Evolutionary conservation across 768 basidiomycete genomes (phyloP), one percentile per base, ranked within the genome.

Genomic region (Pleurotus tuoliensis): DNA sequence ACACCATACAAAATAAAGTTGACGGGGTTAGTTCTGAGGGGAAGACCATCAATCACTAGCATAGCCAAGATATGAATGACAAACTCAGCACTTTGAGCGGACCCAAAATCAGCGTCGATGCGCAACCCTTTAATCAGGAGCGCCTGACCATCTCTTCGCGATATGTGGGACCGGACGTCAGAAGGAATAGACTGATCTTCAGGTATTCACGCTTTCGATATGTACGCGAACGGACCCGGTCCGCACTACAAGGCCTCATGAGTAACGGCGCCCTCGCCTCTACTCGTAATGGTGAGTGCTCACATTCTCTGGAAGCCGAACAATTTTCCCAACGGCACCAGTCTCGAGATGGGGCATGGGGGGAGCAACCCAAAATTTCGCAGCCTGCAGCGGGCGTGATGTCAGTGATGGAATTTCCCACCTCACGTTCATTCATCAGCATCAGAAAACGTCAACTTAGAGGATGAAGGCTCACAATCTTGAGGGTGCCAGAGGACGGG

Each of bases 241-340:
- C 58, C 55, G 47, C 58, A 59, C 58, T 59, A 34, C 11, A 49
- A 12, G 6, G 4, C 27, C 4, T 30, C 5, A 9, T 30, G 27
- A 30, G 27, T 30, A 6, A 30, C 6, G 27, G 27, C 7, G 27
- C 27, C 6, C 27, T 30, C 27, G 27, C 6, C 27, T 30, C 27
- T 30, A 7, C 27, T 30, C 5, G 6, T 24, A 30, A 27, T 27
- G 15, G n/a, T 5, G 47, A 16, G 46, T 13, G 70, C 76, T 45
- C 54, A 83, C 82, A 51, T 68, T 69, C 60, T 83, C 74, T 3
- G 83, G 82, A 4, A 84, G 63, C n/a, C 81, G 73, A 27, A 83
- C 80, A 18, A 84, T 65, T 58, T 79, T 82, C 56, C 74, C 76
- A 16, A 70, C 76, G 0, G 79, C 71, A 22, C 75, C 73, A 40